Evolutionary conservation across 148 eudicot species (phyloP), one percentile per base, ranked within the genome.

Genomic region (Oxyria digyna): DNA sequence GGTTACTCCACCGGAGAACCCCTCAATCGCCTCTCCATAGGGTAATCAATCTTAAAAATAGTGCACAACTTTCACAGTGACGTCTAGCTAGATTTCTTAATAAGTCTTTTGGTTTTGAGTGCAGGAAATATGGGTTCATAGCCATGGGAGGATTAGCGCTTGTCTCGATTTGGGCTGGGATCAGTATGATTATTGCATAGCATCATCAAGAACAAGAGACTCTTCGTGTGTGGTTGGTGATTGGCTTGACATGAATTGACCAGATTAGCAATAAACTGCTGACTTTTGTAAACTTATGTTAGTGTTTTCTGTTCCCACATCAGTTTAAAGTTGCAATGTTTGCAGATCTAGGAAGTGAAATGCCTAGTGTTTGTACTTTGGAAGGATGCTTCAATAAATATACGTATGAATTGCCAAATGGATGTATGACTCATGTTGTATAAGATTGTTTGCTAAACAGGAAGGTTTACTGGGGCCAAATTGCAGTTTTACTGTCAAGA

Each of bases 1-100:
- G 98, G 98, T 64, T 93, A 93, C 71, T 69, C 98, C 49, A 76
- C 84, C 50, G 98, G 98, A 17, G 86, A 77, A 67, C 98, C 98
- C 17, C 11, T 81, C 42, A 86, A 85, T 4, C 98, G 98, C 55
- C 82, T 85, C 20, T 26, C 70, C 12, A 27, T 89, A 18, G 96
- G 98, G 98, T 92, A 76, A 62, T 73, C 1, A 55, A 31, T 4
- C n/a, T 10, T 42, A 1, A 42, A 6, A 18, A 42, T 24, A 32
- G 14, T 46, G 8, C 12, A 9, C 40, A 18, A 20, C 20, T 23
- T 42, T n/a, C n/a, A n/a, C n/a, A n/a, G n/a, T n/a, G n/a, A n/a
- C n/a, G 38, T 35, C 6, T 35, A 35, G 6, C 38, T 35, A 6
- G 3, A 35, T 35, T 2, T 35, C 38, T 2, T 35, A 67, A 52